Evolutionary conservation across 768 basidiomycete genomes (phyloP), one percentile per base, ranked within the genome.

Genomic region (Amanita thiersii): DNA sequence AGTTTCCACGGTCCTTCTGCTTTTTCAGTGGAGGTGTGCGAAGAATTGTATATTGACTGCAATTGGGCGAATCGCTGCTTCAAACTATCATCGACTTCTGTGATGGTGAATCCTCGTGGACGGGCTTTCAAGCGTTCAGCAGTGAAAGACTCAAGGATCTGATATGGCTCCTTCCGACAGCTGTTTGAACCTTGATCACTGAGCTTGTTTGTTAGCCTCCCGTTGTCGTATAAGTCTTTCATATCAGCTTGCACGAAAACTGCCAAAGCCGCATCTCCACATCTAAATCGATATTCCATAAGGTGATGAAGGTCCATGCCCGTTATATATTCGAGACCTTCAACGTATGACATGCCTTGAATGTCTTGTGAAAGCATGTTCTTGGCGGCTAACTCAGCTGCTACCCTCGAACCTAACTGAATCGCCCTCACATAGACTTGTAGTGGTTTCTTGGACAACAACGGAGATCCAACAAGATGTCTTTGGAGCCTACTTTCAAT

Each of bases 261-360:
- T n/a, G n/a, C 10, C 19, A 11, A 41, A 10, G 42, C 42, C 7
- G 33, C 4, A 26, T 43, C 19, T 6, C 19, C 43, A 18, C 43
- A 44, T 32, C 28, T 15, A 18, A 38, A 31, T 15, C 37, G 32
- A 23, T 17, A 38, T 10, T 21, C 12, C 35, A 37, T 17, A 5
- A 37, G 17, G 6, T 26, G 36, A 38, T 38, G 28, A 25, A 44
- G 36, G n/a, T 37, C 37, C 23, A 29, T 28, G 4, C 26, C 43
- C 12, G 36, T 30, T 3, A 44, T 38, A 2, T 10, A 14, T 4
- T 31, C 6, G 11, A 44, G 21, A 14, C 38, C 43, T 18, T n/a
- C 11, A 19, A 44, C 18, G 11, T 24, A 38, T 1, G 10, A 20
- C 10, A 37, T 6, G 2, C 31, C 25, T 5, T 30, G 21, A 10